Percentiles rank a stretch among this genome's conserved stretches.
Conservation (phyloP, 805 yeast genomes). For the Schwanniomyces pseudopolymorphus region DNA sequence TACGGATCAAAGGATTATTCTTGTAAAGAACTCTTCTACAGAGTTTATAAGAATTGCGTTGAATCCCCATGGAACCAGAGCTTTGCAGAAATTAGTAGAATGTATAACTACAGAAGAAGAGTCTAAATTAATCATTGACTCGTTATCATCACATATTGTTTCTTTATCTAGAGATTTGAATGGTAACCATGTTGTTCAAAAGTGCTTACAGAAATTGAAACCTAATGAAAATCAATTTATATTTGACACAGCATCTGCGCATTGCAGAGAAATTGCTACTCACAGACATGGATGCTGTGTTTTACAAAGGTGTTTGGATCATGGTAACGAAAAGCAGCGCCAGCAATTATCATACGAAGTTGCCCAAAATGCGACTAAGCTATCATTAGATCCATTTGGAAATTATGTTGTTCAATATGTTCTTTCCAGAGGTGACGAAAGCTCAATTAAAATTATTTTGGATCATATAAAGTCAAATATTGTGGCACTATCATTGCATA, state of each 20-base stretch:
- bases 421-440: conserved; percentile 48
- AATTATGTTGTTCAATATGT: conserved; percentile 97
- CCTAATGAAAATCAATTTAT: conserved; percentile 80
- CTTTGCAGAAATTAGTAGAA: conserved; percentile 89
- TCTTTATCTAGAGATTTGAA: conserved; percentile 82
- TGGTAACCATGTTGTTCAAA: conserved; percentile 96
- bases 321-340: conserved; percentile 73
- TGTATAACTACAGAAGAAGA: conserved; percentile 73
- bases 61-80: conserved; percentile 95
- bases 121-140: conserved; percentile 56
- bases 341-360: conserved; percentile 64
- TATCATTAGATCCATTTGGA: conserved; percentile 92
- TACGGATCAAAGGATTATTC: conserved; percentile 62
- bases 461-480: conserved; percentile 36
- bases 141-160: conserved; percentile 72
- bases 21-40: conserved; percentile 72
- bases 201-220: conserved; percentile 72
- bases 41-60: conserved; percentile 77
- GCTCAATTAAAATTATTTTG: conserved; percentile 30
- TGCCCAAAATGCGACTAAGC: conserved; percentile 62
- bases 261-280: conserved; percentile 81
- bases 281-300: conserved; percentile 99
- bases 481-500: conserved; percentile 53
- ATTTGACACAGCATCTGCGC: conserved; percentile 75
- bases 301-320: conserved; percentile 90